Evolutionary conservation across 306 rosid species (phyloP), one percentile per base, ranked within the genome.

Genomic region (Casuarina equisetifolia): DNA sequence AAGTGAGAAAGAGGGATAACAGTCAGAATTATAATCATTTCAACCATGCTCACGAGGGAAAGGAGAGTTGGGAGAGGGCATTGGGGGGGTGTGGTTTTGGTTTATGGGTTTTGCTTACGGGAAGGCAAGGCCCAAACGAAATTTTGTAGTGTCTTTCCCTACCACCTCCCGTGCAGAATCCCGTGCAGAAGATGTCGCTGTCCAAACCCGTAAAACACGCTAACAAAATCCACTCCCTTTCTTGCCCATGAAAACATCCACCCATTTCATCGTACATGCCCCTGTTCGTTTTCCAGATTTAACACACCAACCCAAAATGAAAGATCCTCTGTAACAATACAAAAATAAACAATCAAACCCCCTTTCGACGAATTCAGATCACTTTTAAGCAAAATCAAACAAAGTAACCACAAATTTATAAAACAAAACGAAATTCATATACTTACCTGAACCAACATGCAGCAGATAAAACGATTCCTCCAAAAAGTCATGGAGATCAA

Each of bases 281-380:
- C 53, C 63, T 46, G 73, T 74, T 76, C 91, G 80, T 76, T 77
- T 80, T 76, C 40, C 87, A 90, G 96, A 95, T 95, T 97, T 91
- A 94, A 74, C 46, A 79, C 83, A 84, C 73, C 76, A 74, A 83
- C 79, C 55, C 81, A 76, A 70, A 49, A 66, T 57, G 32, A 82
- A 73, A 48, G 70, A 78, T 62, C 79, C 74, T 71, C 61, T 73
- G 46, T 39, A 36, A 40, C 69, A 3, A 77, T 49, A 38, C 49
- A 3, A 78, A 79, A 43, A 54, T 57, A 71, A 82, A 8, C 59
- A 69, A 84, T 81, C 90, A 84, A 55, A 76, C 67, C 83, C 72
- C 81, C 74, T 75, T 64, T 32, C 76, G 63, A 79, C 86, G 79
- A 86, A 84, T 80, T 82, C 70, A 35, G 48, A 39, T 35, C 51